Evolutionary conservation across 306 rosid species (phyloP).

Genomic region (Quercus cerris): DNA sequence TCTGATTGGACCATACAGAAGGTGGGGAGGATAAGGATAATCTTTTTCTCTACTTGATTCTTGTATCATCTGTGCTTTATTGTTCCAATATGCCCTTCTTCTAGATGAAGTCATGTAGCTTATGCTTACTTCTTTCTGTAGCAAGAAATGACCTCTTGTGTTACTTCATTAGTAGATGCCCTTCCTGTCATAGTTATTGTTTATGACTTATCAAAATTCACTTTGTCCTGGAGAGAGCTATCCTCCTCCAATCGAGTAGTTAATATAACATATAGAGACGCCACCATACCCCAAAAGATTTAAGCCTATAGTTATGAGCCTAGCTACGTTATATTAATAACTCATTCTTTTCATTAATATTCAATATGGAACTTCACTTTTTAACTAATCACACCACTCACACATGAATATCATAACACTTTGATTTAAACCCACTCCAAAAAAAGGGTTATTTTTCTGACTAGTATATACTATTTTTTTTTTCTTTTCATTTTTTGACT

Average conservation of each 20-base stretch:
- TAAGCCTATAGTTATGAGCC: too few relatives aligned
- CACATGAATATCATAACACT: not conserved
- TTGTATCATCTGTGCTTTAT: conserved; percentile 2
- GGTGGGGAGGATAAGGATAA: not conserved
- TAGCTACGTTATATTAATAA: too few relatives aligned
- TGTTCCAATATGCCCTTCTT: not conserved
- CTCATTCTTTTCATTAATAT: too few relatives aligned
- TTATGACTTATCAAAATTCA: too few relatives aligned
- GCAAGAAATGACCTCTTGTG: not conserved
- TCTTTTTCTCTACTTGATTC: not conserved
- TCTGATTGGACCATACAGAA: not conserved
- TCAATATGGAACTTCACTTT: too few relatives aligned
- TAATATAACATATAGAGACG: too few relatives aligned
- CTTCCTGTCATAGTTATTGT: not conserved
- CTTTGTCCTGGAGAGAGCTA: fast-evolving
- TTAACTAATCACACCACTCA: too few relatives aligned
- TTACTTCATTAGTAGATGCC: not conserved
- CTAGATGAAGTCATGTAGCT: not conserved
- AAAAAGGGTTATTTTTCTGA: not conserved
- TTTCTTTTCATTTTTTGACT: too few relatives aligned
- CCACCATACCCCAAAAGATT: too few relatives aligned
- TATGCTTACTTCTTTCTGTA: not conserved
- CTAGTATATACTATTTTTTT: not conserved
- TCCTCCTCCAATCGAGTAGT: not conserved
- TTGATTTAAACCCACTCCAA: not conserved